phyloP scores from a whole-genome alignment of 169 alveolate species.

The Eimeria zaria region DNA sequence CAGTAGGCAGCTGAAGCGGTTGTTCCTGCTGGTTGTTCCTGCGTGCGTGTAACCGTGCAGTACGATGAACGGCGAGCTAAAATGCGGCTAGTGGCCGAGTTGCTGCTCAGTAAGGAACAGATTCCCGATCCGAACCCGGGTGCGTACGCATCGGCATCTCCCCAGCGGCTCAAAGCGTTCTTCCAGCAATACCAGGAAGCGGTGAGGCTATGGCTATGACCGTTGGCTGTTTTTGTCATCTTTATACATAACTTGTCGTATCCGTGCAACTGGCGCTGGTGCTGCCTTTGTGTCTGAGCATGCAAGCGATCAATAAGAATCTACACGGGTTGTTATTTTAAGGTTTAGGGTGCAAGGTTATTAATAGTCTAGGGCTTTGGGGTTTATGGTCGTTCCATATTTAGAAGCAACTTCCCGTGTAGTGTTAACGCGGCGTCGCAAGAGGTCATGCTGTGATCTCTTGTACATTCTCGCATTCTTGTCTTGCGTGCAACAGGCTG shows the following conservation, averaged over 20 bases:
- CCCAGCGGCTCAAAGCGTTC: constrained; percentile 83
- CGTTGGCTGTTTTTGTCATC: not conserved
- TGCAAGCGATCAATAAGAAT: not conserved
- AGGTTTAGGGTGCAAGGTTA: not conserved
- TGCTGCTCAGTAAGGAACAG: constrained; percentile 52
- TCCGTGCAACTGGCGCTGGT: not conserved
- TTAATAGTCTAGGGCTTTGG: too few species aligned
- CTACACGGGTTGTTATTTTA: not conserved
- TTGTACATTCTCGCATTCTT: not conserved
- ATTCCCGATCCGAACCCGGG: constrained; percentile 74
- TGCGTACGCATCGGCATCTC: constrained; percentile 80
- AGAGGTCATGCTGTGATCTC: not conserved
- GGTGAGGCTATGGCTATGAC: constrained; percentile 19
- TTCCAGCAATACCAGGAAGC: constrained; percentile 81
- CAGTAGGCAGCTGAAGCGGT: not conserved
- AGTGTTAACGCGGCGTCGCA: not conserved
- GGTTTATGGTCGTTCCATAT: too few species aligned
- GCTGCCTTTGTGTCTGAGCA: not conserved
- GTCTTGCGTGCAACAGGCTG: constrained; percentile 61
- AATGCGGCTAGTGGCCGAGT: constrained; percentile 67
- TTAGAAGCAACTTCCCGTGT: too few species aligned
- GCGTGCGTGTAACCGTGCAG: constrained; percentile 8
- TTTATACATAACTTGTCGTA: not conserved
- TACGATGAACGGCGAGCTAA: constrained; percentile 79
- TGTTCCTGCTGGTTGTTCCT: too few species aligned